A percentile compares a stretch with the other conserved stretches of the same genome.
Evolutionary conservation across 169 alveolate genomes (phyloP).

Genomic region (Cryptosporidium muris): DNA sequence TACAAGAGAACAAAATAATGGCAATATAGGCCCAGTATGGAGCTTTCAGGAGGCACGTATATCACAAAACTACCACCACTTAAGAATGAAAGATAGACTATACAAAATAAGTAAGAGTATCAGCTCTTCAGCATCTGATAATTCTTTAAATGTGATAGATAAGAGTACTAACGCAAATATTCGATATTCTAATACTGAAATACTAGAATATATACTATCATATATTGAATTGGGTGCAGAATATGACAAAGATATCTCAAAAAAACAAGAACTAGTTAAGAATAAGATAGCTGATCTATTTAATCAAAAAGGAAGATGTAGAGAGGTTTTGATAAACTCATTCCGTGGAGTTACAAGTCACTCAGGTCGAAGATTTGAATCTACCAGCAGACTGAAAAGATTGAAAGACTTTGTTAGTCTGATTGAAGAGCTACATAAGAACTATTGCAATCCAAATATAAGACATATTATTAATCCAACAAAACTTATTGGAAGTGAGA

Average conservation of each 20-base stretch:
- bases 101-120: neutral
- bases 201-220: constrained; percentile 18
- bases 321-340: constrained; percentile 40
- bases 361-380: constrained; percentile 6
- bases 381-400: constrained; percentile 66
- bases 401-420: constrained; percentile 37
- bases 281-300: constrained; percentile 24
- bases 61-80: neutral
- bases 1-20: too few relatives aligned
- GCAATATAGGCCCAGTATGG: too few relatives aligned
- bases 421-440: constrained; percentile 24
- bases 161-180: neutral
- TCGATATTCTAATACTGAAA: neutral
- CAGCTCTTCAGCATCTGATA: constrained; percentile 2
- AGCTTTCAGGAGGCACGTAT: too few relatives aligned
- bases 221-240: constrained; percentile 64
- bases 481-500: neutral
- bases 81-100: constrained; percentile 38
- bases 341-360: constrained; percentile 10
- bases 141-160: neutral
- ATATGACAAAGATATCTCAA: constrained; percentile 21
- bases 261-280: constrained; percentile 5
- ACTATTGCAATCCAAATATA: constrained; percentile 48
- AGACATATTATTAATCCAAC: neutral
- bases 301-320: constrained; percentile 25